These are phyloP conservation scores for Aureobasidium melanogenum DNA, from an alignment of 2,329 filamentous ascomycete species.

Conservation along the genomic window DNA sequence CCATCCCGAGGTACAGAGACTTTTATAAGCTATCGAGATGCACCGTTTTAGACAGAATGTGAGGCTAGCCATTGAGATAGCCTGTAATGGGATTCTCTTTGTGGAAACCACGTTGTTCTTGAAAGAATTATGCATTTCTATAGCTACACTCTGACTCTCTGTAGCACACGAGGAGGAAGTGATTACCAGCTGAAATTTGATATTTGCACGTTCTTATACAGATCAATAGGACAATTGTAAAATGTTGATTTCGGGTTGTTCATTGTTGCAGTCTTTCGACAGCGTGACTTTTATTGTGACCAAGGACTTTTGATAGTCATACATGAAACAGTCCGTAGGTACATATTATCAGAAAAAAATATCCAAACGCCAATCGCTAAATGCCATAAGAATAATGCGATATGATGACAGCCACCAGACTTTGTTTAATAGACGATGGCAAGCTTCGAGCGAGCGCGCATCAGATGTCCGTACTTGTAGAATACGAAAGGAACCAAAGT, in stretches of 20 bases:
- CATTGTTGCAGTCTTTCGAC: background rate
- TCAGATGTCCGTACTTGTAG: constrained; percentile 33
- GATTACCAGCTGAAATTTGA: too few species aligned
- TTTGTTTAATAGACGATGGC: constrained; percentile 18
- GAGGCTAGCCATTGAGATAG: too few species aligned
- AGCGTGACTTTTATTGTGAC: background rate
- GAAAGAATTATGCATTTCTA: too few species aligned
- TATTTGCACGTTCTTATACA: too few species aligned
- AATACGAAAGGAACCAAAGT: constrained; percentile 37
- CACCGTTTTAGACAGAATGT: too few species aligned
- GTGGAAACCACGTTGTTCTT: too few species aligned
- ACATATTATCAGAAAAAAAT: background rate
- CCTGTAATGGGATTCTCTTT: too few species aligned
- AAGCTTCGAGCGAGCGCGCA: constrained; percentile 33
- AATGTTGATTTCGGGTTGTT: too few species aligned
- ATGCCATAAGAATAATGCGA: background rate
- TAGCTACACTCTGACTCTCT: too few species aligned
- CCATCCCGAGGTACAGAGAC: too few species aligned
- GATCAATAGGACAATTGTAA: background rate
- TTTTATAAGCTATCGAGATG: too few species aligned
- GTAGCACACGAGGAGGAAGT: too few species aligned
- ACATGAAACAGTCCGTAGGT: background rate
- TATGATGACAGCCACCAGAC: background rate
- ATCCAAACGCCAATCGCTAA: constrained; percentile 2
- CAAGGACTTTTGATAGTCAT: background rate